Base-by-base conservation (phyloP, 495 filamentous ascomycete species). In the Penicillium turbatum region DNA sequence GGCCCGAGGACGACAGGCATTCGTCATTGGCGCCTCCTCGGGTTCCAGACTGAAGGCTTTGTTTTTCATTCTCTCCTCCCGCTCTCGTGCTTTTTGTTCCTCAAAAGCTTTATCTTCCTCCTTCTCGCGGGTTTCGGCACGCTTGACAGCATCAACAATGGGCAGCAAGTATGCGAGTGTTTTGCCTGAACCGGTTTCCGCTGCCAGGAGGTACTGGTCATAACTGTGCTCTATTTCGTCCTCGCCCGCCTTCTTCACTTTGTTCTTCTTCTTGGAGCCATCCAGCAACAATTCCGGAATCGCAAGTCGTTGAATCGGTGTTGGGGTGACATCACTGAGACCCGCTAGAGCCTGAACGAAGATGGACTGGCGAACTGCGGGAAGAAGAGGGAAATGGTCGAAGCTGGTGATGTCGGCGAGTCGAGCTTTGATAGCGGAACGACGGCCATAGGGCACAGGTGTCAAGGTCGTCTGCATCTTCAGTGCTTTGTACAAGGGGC, bases 181-280 rank as follows among this genome's bases (percentile, higher is more conserved):
- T 72, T 98, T 98, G 48, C 93, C 93, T 2, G 93, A 97, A 9
- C 93, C 93, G 2, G 93, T 98, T 72, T 98, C 93, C 10, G 95
- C 93, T 0, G 95, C 93, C 15, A 98, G 77, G 10, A 98, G 80
- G 63, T 87, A 96, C 56, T 92, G 84, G 51, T 86, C 75, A 57
- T 80, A 80, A n/a, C 74, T 69, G 19, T 67, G 55, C 9, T 69
- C 65, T 46, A 69, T 54, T 21, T 70, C 67, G 1, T 68, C 54
- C 55, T 60, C 46, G 5, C 35, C 35, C 30, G 41, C 29, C 27
- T 60, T 68, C 38, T 61, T 37, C n/a, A 57, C 36, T 37, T 60
- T 51, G 16, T 63, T 69, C 44, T 58, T 66, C 54, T 56, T 45
- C 48, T 59, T 64, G 55, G 57, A 40, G 5, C 46, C 43, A 6